These are phyloP conservation scores for Hemileccinum rubropunctum DNA, from an alignment of 768 basidiomycete species.

Conservation along the genomic window DNA sequence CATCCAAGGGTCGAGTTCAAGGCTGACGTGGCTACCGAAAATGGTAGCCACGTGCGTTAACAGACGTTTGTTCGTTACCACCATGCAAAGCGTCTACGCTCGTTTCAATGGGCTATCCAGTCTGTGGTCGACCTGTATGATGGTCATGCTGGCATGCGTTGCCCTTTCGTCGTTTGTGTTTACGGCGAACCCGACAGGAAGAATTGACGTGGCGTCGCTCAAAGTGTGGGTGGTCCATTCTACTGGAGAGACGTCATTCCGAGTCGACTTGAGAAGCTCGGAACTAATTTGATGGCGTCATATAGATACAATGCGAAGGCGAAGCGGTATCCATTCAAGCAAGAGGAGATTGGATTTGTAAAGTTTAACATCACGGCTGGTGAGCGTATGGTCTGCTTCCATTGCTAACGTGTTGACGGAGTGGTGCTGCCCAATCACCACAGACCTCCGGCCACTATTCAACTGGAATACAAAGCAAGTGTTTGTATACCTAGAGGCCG, in stretches of 20 bases:
- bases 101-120: slow-evolving; percentile 74
- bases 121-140: slow-evolving; percentile 70
- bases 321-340: slow-evolving; percentile 53
- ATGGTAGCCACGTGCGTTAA: background rate
- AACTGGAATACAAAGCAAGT: slow-evolving; percentile 98
- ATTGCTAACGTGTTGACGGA: slow-evolving; percentile 27
- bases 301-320: slow-evolving; percentile 47
- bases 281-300: slow-evolving; percentile 2
- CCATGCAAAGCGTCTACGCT: slow-evolving; percentile 70
- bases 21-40: background rate
- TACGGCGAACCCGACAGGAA: slow-evolving; percentile 54
- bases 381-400: slow-evolving; percentile 35
- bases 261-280: slow-evolving; percentile 5
- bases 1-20: background rate
- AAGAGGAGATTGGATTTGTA: slow-evolving; percentile 77
- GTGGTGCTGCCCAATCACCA: slow-evolving; percentile 15
- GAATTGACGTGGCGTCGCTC: slow-evolving; percentile 57
- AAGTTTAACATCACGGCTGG: slow-evolving; percentile 82
- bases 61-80: background rate
- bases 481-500: slow-evolving; percentile 83
- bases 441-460: slow-evolving; percentile 82
- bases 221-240: slow-evolving; percentile 51
- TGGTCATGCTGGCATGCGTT: slow-evolving; percentile 67
- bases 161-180: slow-evolving; percentile 73
- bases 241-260: slow-evolving; percentile 12